A percentile compares a stretch with the other conserved stretches of the same genome.
These are phyloP conservation scores for Podaxis carcinomalis DNA, from an alignment of 768 basidiomycete genomes.

Conservation along the genomic window DNA sequence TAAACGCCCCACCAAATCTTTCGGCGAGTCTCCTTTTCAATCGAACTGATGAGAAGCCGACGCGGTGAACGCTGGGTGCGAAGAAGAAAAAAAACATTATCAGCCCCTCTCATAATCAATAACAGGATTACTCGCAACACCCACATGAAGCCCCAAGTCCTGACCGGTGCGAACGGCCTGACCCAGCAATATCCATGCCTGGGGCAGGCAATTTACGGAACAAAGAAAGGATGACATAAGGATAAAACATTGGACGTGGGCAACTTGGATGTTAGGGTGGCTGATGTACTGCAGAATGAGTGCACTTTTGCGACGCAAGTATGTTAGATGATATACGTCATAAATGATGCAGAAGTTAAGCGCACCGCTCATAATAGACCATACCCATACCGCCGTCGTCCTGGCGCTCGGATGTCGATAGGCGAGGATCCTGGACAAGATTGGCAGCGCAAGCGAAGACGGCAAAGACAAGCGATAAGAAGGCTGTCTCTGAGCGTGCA, in stretches of 20 bases:
- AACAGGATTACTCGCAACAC: constrained; percentile 23
- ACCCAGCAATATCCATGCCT: constrained; percentile 90
- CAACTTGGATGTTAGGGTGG: constrained; percentile 76
- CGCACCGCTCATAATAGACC: constrained; percentile 85
- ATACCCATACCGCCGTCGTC: constrained; percentile 87
- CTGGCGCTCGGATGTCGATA: constrained; percentile 47
- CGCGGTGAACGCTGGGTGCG: constrained; percentile 70
- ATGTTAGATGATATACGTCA: constrained; percentile 12
- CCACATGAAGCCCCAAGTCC: constrained; percentile 88
- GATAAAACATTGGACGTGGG: constrained; percentile 88
- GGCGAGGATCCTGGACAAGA: constrained; percentile 69
- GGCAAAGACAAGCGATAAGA: constrained; percentile 81
- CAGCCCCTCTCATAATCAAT: constrained; percentile 5
- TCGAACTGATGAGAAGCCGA: constrained; percentile 59
- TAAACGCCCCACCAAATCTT: constrained; percentile 97
- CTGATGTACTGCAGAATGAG: constrained; percentile 91
- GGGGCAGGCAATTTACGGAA: constrained; percentile 89
- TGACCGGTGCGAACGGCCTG: constrained; percentile 88
- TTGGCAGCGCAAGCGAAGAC: constrained; percentile 86
- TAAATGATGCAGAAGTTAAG: constrained; percentile 12
- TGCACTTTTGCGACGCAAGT: constrained; percentile 46
- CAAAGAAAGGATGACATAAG: constrained; percentile 89
- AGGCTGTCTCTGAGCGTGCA: constrained; percentile 62
- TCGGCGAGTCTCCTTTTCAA: constrained; percentile 85
- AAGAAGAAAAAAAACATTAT: constrained; percentile 15